Conservation (phyloP, 2,329 filamentous ascomycete genomes). For the Parascedosporium putredinis region DNA sequence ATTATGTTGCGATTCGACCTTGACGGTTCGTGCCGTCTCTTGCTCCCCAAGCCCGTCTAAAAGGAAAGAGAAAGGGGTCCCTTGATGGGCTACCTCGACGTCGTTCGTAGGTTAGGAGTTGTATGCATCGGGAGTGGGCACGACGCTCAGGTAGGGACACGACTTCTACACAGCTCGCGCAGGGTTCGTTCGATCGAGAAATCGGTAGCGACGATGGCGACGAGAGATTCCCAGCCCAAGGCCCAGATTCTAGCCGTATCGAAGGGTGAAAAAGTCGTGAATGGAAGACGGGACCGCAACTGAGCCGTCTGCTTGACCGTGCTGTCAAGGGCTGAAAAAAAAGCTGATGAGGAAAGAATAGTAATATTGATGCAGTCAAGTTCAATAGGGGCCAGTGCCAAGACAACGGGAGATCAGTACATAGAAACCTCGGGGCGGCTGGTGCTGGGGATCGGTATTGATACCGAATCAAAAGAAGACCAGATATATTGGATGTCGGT, state of each 20-base stretch:
- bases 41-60: no score
- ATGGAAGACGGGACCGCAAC: no score
- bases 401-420: conserved; percentile 2
- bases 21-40: not conserved
- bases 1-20: not conserved
- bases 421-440: not conserved
- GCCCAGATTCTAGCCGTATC: no score
- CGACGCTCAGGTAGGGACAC: not conserved
- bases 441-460: not conserved
- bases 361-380: conserved; percentile 3
- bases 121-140: not conserved
- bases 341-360: not conserved
- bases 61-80: no score
- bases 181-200: no score
- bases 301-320: no score
- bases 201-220: no score
- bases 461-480: not conserved
- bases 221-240: not conserved
- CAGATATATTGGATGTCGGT: not conserved
- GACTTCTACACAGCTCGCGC: no score
- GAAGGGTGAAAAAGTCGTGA: no score
- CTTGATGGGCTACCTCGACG: conserved; percentile 1
- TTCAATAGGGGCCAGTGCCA: conserved; percentile 5
- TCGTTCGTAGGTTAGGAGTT: not conserved
- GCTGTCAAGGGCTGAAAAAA: not conserved